Evolutionary conservation across 208 protist species (phyloP).

Genomic region (Acanthamoeba royreba): DNA sequence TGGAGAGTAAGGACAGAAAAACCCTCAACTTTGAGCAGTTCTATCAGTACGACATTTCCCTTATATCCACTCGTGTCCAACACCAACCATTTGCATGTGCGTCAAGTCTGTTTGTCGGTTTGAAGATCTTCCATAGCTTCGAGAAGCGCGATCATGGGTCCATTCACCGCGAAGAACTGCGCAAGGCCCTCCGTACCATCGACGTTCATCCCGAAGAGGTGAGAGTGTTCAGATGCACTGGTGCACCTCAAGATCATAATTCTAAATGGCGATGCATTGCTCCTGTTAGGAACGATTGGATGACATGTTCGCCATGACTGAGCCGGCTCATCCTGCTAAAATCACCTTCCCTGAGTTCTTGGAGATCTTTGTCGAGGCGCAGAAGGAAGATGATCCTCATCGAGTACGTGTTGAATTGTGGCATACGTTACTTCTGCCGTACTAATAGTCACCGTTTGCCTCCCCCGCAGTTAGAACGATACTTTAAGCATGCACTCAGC

Average conservation of each 20-base stretch:
- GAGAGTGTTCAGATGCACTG: not conserved
- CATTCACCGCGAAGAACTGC: not conserved
- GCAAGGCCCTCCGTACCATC: not conserved
- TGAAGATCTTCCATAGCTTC: slow-evolving; percentile 9
- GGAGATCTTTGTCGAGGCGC: not conserved
- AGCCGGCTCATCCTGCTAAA: not conserved
- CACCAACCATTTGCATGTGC: too few species aligned
- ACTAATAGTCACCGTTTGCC: too few species aligned
- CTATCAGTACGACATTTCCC: not conserved
- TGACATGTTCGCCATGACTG: not conserved
- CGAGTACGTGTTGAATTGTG: too few species aligned
- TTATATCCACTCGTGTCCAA: not conserved
- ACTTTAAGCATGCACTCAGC: not conserved
- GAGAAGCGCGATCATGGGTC: not conserved
- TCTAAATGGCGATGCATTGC: too few species aligned
- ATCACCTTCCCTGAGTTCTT: not conserved
- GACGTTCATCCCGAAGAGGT: not conserved
- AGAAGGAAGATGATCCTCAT: not conserved
- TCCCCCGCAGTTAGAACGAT: not conserved
- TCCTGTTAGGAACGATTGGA: slow-evolving; percentile 7
- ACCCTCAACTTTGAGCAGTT: slow-evolving; percentile 17
- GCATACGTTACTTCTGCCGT: too few species aligned
- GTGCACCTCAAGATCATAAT: not conserved
- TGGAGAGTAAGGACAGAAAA: not conserved
- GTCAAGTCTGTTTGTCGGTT: not conserved